These are phyloP conservation scores for Aureobasidium pullulans DNA, from an alignment of 2,329 filamentous ascomycete genomes.

Conservation along the genomic window DNA sequence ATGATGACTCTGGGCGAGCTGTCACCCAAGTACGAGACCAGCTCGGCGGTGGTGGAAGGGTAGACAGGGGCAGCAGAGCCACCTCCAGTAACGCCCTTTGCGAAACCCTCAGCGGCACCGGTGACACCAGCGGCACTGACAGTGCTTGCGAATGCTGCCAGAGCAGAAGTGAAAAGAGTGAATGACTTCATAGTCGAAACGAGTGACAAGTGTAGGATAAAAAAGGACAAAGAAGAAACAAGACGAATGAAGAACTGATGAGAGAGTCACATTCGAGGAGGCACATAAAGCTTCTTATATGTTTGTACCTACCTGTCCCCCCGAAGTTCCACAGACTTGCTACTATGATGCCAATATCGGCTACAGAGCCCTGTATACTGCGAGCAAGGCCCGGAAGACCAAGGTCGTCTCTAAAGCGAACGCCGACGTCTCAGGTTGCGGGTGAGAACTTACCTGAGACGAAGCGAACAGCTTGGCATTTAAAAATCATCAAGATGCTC, in stretches of 20 bases:
- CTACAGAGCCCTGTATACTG: conserved; percentile 5
- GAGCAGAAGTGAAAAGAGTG: conserved; percentile 16
- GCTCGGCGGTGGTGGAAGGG: conserved; percentile 47
- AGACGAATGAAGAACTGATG: conserved; percentile 6
- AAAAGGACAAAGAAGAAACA: background rate
- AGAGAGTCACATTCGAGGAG: background rate
- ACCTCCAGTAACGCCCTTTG: conserved; percentile 52
- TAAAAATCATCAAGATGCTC: background rate
- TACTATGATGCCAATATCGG: background rate
- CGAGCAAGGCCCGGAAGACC: background rate
- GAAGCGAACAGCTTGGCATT: conserved; percentile 9
- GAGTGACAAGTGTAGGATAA: background rate
- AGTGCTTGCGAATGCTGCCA: conserved; percentile 19
- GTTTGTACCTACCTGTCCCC: background rate
- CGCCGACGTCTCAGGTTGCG: conserved; percentile 8
- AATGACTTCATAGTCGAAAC: conserved; percentile 22
- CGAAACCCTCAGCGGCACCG: conserved; percentile 42
- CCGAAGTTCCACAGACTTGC: background rate
- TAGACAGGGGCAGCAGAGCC: conserved; percentile 47
- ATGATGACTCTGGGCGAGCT: conserved; percentile 49
- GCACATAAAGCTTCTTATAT: background rate
- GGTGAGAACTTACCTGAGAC: conserved; percentile 1
- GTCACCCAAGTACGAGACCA: conserved; percentile 53
- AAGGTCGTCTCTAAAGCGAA: background rate
- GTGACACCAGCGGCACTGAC: conserved; percentile 22